Evolutionary conservation across 2,329 filamentous ascomycete genomes (phyloP), one percentile per base, ranked within the genome.

Genomic region (Colletotrichum sp.): DNA sequence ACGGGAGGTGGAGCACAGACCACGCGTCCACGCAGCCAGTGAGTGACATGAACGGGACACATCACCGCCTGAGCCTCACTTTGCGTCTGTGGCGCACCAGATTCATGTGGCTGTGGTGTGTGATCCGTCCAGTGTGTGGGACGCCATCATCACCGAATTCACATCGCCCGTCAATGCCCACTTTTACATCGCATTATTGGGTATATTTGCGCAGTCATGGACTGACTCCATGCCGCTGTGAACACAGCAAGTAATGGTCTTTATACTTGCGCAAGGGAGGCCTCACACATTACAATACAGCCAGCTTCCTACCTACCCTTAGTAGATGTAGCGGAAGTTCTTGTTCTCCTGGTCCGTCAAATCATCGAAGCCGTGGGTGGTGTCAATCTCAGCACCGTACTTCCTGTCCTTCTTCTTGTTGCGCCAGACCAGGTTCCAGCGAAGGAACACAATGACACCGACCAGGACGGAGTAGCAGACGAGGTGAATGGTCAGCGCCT

Each of bases 401-500:
- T 66, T 39, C 39, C 55, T 72, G 39, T 75, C 70, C 72, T 76
- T 72, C 26, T 55, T 59, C 69, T 77, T 78, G 64, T 82, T 81
- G 8, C 80, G 78, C 28, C 80, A 79, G n/a, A 69, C 71, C 57
- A 70, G 36, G 57, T 70, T 70, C 68, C 68, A 70, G 28, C 81
- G 77, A 3, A 83, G 77, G 21, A 81, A 28, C 26, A 79, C 78
- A 30, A 80, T 75, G 21, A 80, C 52, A 9, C 77, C 72, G 6
- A 83, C 76, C 13, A 81, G 69, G 26, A 83, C 64, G 4, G 80
- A 83, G 71, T 84, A 84, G 57, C 84, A 79, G 60, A 81, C 82
- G 71, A 84, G 81, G 72, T 84, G 83, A 24, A 80, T 81, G 2
- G 80, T 83, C 66, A 84, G 83, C 9, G 82, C 84, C 32, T 83